These are phyloP conservation scores for Cyanidiococcus yangmingshanensis DNA, from an alignment of 23 red algal species.

Conservation along the genomic window DNA sequence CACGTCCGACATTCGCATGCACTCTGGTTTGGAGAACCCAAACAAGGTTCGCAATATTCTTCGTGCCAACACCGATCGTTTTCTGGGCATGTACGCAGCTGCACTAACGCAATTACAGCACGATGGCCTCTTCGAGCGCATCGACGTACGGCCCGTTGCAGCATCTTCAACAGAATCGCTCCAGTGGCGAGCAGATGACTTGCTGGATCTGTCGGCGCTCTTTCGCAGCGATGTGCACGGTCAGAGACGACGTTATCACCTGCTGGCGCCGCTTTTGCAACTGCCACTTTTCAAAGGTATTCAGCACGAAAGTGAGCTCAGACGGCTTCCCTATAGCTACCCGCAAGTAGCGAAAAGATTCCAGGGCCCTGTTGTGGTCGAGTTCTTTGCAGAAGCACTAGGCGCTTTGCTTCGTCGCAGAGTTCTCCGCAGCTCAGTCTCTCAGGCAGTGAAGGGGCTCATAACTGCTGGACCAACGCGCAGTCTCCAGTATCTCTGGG, in stretches of 20 bases:
- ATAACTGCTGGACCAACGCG: neutral
- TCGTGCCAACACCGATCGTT: neutral
- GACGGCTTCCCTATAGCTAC: neutral
- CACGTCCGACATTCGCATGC: slow-evolving; percentile 4
- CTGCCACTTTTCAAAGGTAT: neutral
- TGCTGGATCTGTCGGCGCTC: neutral
- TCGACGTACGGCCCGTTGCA: neutral
- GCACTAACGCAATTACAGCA: neutral
- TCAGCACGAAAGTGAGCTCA: neutral
- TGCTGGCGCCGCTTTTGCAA: neutral
- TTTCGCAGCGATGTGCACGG: neutral
- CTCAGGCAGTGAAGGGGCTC: neutral
- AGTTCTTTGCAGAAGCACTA: neutral
- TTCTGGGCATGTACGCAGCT: neutral
- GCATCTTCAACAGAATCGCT: neutral
- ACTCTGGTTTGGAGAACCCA: neutral
- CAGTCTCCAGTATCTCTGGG: neutral
- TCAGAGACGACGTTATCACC: neutral
- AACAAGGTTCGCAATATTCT: neutral
- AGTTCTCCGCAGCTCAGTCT: neutral
- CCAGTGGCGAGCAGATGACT: neutral
- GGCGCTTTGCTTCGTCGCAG: neutral
- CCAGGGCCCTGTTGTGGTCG: neutral
- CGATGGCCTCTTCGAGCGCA: neutral
- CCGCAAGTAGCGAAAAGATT: neutral